Base-by-base conservation (phyloP, 768 basidiomycete species). In the Vararia minispora region DNA sequence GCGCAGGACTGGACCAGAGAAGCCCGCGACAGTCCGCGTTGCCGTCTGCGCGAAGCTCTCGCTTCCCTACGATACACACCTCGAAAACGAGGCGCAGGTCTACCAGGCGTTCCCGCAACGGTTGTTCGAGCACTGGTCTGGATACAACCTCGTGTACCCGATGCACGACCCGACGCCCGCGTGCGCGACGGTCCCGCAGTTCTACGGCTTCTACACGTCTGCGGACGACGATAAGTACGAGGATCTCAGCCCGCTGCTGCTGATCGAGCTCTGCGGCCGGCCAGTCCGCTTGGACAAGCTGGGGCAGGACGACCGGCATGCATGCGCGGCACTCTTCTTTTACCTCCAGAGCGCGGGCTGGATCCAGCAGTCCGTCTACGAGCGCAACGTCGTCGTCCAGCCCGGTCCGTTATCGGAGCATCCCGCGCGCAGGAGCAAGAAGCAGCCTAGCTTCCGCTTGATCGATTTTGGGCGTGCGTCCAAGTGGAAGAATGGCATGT, bases 141-240 rank as follows among this genome's bases (percentile, higher is more conserved):
- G 74, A 3, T 64, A 59, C 42, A 69, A 71, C 39, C 37, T 71
- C 28, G 47, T 69, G 1, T 45, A 46, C 9, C 68, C 69, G 3
- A 41, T 72, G 5, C 54, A 55, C 22, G 48, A 63, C 44, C 66
- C 73, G 0, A 62, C 67, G 0, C 71, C 72, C 3, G 57, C 70
- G 3, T 57, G 61, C 6, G 64, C 78, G 0, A 33, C 78, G 33
- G 69, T 73, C 3, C 77, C 79, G 0, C 74, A 77, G 51, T 80
- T 69, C 53, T 80, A 74, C 46, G 77, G 79, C 1, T 74, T 72
- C 53, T 80, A 79, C 45, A 50, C 47, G 0, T 61, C 61, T 1
- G 41, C 45, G 1, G 31, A 35, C 2, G 46, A 54, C 12, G 25
- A 39, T 9, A 42, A 36, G 7, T 14, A 34, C 6, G 28, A 39